Percentiles rank a stretch among this genome's conserved stretches.
Conservation (phyloP, 192 early-diverging fungal species). For the Entomortierella parvispora region DNA sequence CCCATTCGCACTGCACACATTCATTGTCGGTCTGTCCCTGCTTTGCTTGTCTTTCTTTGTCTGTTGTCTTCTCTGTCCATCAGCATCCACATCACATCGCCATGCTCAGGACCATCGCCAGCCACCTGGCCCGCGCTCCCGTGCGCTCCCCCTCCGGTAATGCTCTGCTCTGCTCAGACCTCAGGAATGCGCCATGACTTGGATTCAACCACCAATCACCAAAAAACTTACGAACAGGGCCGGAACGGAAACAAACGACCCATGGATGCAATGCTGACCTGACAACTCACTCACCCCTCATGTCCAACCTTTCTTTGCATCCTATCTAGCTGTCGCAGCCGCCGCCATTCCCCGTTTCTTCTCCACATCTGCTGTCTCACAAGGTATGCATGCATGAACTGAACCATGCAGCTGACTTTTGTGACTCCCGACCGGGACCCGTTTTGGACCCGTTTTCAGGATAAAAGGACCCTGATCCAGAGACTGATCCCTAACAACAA, state of each 20-base stretch:
- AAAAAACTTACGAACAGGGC: neutral
- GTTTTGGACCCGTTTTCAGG: neutral
- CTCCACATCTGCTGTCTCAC: conserved; percentile 7
- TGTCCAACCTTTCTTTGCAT: neutral
- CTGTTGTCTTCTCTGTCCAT: neutral
- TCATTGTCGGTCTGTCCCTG: no score
- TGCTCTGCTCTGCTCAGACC: neutral
- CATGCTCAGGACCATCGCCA: conserved; percentile 40
- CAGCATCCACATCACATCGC: neutral
- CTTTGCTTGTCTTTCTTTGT: no score
- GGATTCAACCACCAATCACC: neutral
- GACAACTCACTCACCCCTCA: no score
- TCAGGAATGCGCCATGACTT: neutral
- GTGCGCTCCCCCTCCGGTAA: conserved; percentile 25
- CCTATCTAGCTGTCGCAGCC: neutral
- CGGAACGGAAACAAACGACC: no score
- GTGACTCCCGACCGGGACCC: no score
- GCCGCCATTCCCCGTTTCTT: conserved; percentile 16
- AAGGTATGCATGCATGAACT: conserved; percentile 10
- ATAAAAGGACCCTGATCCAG: neutral
- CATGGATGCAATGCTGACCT: no score
- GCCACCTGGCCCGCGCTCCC: conserved; percentile 20
- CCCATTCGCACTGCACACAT: no score
- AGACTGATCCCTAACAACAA: no score
- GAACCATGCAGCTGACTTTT: neutral